Evolutionary conservation across 495 filamentous ascomycete species (phyloP).

Genomic region (Penicillium subrubescens): DNA sequence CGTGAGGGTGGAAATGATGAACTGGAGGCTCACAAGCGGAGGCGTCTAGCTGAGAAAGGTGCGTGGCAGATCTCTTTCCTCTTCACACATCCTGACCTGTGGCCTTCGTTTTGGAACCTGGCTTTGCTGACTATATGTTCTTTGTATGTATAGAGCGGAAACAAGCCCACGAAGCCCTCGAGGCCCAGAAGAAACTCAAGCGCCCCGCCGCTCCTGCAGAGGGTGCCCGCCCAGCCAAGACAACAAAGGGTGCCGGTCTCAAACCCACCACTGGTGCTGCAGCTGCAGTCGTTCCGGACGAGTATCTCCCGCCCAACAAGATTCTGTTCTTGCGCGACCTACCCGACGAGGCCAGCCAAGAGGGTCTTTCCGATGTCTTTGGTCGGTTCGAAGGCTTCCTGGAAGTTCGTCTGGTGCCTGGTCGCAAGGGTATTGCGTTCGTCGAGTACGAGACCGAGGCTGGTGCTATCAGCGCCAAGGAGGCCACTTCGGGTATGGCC

Average conservation of each 20-base stretch:
- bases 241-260: constrained; percentile 74
- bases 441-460: constrained; percentile 92
- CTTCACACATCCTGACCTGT: neutral
- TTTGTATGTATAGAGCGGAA: constrained; percentile 69
- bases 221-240: constrained; percentile 67
- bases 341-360: constrained; percentile 82
- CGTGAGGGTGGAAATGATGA: constrained; percentile 72
- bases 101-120: neutral
- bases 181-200: constrained; percentile 82
- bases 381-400: constrained; percentile 90
- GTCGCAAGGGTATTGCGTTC: constrained; percentile 88
- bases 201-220: constrained; percentile 59
- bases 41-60: constrained; percentile 91
- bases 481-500: constrained; percentile 87
- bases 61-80: constrained; percentile 23
- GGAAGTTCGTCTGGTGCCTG: constrained; percentile 87
- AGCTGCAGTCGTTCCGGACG: constrained; percentile 84
- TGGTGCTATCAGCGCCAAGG: constrained; percentile 92
- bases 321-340: constrained; percentile 95
- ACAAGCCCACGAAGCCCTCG: constrained; percentile 81
- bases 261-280: constrained; percentile 73
- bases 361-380: constrained; percentile 78
- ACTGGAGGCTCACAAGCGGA: constrained; percentile 84
- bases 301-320: constrained; percentile 96
- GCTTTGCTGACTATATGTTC: constrained; percentile 8